Percentiles rank a stretch among this genome's conserved stretches.
These are phyloP conservation scores for Mortierella sp. DNA, from an alignment of 371 early-diverging fungal genomes.

Conservation along the genomic window DNA sequence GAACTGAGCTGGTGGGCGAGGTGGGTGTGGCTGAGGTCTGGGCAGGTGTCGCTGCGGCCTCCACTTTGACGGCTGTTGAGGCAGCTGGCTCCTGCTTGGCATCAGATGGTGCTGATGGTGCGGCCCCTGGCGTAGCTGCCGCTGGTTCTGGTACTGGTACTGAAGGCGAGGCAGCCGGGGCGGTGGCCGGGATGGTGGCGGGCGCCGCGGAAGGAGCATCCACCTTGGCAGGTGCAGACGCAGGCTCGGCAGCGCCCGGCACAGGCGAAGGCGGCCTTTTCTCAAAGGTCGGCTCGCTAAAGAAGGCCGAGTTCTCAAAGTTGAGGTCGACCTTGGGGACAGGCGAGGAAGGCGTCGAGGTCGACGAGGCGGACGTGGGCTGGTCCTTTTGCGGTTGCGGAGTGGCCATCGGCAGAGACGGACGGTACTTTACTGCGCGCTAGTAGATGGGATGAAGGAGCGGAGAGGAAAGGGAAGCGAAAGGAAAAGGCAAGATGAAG, in stretches of 20 bases:
- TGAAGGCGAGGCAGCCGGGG: no score
- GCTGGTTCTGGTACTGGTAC: no score
- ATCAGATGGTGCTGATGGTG: slow-evolving; percentile 3
- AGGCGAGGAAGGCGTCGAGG: slow-evolving; percentile 26
- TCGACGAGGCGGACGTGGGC: slow-evolving; percentile 4
- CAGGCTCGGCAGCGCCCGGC: slow-evolving; percentile 9
- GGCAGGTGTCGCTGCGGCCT: neutral
- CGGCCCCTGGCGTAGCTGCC: neutral
- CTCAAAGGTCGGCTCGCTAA: slow-evolving; percentile 21
- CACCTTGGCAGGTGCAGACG: no score
- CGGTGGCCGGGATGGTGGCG: no score
- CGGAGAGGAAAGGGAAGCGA: neutral
- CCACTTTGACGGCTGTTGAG: neutral
- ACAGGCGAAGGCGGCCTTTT: slow-evolving; percentile 10
- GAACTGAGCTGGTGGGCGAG: slow-evolving; percentile 11
- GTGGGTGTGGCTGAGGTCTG: slow-evolving; percentile 2
- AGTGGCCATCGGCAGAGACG: slow-evolving; percentile 18
- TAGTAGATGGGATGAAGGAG: slow-evolving; percentile 1
- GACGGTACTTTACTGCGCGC: neutral
- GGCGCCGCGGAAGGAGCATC: slow-evolving; percentile 9
- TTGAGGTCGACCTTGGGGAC: neutral
- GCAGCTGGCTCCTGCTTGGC: neutral
- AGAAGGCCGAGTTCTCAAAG: slow-evolving; percentile 30
- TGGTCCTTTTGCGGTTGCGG: slow-evolving; percentile 16
- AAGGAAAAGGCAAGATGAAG: neutral